Base-by-base conservation (phyloP, 176 grass and related monocot species). In the Olyra latifolia region DNA sequence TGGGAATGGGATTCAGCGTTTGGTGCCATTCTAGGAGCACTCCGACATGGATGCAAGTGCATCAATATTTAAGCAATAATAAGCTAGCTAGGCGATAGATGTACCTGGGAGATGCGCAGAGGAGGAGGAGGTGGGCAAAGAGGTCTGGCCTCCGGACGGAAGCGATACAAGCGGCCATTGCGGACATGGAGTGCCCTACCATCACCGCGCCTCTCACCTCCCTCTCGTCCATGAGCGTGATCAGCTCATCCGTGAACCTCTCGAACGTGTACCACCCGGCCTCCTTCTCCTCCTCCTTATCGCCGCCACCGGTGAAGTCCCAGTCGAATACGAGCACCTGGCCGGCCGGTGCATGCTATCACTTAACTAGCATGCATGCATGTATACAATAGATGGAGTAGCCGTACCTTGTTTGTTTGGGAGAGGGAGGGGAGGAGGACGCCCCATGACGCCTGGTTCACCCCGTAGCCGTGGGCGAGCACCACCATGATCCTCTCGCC, bases 51-150 rank as follows among this genome's bases (percentile, higher is more conserved):
- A n/a, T n/a, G n/a, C n/a, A n/a, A n/a, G n/a, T n/a, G n/a, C n/a
- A n/a, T n/a, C n/a, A n/a, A n/a, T n/a, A n/a, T n/a, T n/a, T n/a
- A n/a, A n/a, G n/a, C n/a, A n/a, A n/a, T n/a, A n/a, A n/a, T n/a
- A n/a, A n/a, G n/a, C n/a, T n/a, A n/a, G n/a, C n/a, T n/a, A n/a
- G n/a, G n/a, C n/a, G n/a, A n/a, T n/a, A n/a, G n/a, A n/a, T n/a
- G n/a, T n/a, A 89, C 91, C 94, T 92, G 0, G 94, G 94, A 3
- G 94, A 97, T 0, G 89, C 89, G 55, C 89, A 91, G 49, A 97
- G 42, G 38, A 92, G 91, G 47, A 90, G 16, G 82, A 97, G 89
- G 38, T 92, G 91, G 20, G 40, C n/a, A 68, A 97, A 90, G 77
- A 97, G 90, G 9, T 89, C 80, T 4, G 91, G 94, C 38, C 87